Percentiles rank a stretch among this genome's conserved stretches.
Conservation (phyloP, 306 rosid species). For the Nissolia schottii region DNA sequence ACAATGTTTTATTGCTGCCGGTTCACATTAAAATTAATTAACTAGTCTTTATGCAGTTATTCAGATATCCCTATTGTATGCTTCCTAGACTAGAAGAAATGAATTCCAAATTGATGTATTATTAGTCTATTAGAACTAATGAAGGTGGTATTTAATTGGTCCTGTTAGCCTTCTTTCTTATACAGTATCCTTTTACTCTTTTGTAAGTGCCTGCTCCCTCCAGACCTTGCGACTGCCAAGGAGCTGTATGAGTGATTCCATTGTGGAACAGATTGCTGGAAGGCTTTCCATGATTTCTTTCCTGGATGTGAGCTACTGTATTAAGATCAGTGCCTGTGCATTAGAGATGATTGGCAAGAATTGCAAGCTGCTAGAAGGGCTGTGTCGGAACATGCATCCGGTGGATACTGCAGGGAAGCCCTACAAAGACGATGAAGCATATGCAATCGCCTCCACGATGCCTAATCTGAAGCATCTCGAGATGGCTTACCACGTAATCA, state of each 20-base stretch:
- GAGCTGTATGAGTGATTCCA: slow-evolving; percentile 54
- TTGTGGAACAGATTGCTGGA: slow-evolving; percentile 68
- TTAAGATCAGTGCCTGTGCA: slow-evolving; percentile 53
- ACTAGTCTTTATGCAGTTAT: not conserved
- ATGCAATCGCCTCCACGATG: slow-evolving; percentile 88
- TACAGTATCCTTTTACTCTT: slow-evolving; percentile 31
- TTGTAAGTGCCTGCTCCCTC: slow-evolving; percentile 84
- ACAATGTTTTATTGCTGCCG: not conserved
- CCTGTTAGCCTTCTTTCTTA: slow-evolving; percentile 22
- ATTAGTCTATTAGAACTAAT: not conserved
- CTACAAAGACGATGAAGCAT: slow-evolving; percentile 70
- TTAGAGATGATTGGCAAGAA: slow-evolving; percentile 83
- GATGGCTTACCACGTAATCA: slow-evolving; percentile 77
- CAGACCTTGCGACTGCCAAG: slow-evolving; percentile 73
- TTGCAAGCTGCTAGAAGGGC: slow-evolving; percentile 65
- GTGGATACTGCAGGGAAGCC: slow-evolving; percentile 82
- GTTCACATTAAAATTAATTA: not conserved
- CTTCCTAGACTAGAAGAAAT: not conserved
- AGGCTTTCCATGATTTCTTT: slow-evolving; percentile 65
- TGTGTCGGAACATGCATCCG: slow-evolving; percentile 94
- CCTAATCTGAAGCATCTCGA: slow-evolving; percentile 91
- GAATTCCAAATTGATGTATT: not conserved
- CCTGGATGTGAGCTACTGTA: slow-evolving; percentile 96
- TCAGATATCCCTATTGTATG: not conserved
- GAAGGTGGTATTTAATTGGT: not conserved